Evolutionary conservation across 345 rosid genomes (phyloP).

Genomic region (Syzygium aromaticum): DNA sequence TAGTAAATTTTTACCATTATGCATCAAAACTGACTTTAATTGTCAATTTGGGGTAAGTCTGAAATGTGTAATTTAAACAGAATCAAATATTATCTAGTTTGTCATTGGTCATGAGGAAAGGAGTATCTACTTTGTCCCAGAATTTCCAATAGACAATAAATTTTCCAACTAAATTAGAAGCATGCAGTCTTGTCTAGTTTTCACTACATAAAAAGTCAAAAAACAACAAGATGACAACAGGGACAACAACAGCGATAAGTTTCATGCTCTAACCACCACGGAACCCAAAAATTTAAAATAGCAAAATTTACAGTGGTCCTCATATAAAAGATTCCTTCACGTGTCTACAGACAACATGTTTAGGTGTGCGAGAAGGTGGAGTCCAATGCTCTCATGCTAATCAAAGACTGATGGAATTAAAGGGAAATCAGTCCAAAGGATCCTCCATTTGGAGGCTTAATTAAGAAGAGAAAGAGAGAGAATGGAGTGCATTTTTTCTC

Average conservation of each 20-base stretch:
- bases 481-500: neutral
- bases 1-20: neutral
- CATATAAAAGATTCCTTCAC: neutral
- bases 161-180: neutral
- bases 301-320: neutral
- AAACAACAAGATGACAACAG: neutral
- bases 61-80: neutral
- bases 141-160: neutral
- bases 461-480: neutral
- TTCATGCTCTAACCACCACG: neutral
- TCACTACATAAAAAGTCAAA: neutral
- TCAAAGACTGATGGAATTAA: neutral
- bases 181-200: neutral
- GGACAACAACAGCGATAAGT: neutral
- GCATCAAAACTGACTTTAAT: neutral
- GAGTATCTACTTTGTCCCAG: neutral
- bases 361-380: neutral
- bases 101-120: neutral
- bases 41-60: neutral
- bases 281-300: neutral
- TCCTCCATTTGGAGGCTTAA: neutral
- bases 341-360: neutral
- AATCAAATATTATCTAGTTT: neutral
- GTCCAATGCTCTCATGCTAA: neutral
- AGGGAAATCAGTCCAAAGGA: neutral